Evolutionary conservation across 495 filamentous ascomycete species (phyloP), one percentile per base, ranked within the genome.

Genomic region (Talaromyces nanjingensis): DNA sequence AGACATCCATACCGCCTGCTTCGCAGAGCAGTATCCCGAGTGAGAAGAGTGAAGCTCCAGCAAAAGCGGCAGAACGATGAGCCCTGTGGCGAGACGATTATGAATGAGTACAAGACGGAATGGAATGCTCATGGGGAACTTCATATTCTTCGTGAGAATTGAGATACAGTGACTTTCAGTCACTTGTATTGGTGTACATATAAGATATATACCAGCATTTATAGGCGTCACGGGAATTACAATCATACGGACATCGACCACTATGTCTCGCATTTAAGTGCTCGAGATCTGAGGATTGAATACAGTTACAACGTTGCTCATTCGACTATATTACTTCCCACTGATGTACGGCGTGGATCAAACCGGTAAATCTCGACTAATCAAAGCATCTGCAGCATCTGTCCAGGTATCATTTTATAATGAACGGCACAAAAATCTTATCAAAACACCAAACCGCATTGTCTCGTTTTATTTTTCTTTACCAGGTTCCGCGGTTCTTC

Each of bases 401-500:
- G 14, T 16, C 37, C 37, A 42, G 33, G 33, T 37, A 37, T 37
- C 33, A 37, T 37, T 33, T 37, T 37, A 37, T 31, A 7, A 6
- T 31, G 29, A 31, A 31, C 33, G 33, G 33, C 33, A 33, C 1
- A 9, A 37, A 31, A 11, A 3, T 37, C 33, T 37, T 12, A 37
- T 14, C 12, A 55, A n/a, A 24, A 55, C 14, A 18, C 20, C 52
- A 20, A 20, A 18, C 25, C 52, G 14, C 11, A 25, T 29, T 55
- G 24, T 4, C 11, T 49, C 6, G n/a, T 49, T 8, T 20, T 12
- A 24, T 12, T 20, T 20, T 22, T 18, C 18, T 11, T 59, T 37
- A 59, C 56, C 56, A 59, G 8, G 29, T 59, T 18, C 56, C 56
- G 0, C 56, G 56, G 14, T 25, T 37, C 31, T 59, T 59, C 56